Conservation (phyloP, 2,329 filamentous ascomycete species). For the Capronia americana region DNA sequence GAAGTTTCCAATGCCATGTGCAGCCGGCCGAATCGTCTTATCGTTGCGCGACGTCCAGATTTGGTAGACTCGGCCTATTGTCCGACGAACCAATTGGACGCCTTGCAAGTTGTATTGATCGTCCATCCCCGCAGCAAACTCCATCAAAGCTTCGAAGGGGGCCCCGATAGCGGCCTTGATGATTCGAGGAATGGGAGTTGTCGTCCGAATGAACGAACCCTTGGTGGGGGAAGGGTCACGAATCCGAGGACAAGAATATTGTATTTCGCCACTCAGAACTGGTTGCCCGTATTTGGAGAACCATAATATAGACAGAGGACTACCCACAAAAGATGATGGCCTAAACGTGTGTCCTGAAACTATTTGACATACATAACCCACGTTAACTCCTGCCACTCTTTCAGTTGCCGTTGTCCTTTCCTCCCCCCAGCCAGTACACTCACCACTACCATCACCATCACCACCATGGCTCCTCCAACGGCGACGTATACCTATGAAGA, state of each 20-base stretch:
- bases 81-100: conserved; percentile 13
- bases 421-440: not conserved
- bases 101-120: not conserved
- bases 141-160: not conserved
- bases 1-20: not conserved
- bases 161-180: not conserved
- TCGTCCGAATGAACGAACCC: not conserved
- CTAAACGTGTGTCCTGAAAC: not conserved
- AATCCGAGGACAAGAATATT: conserved; percentile 12
- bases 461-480: conserved; percentile 27
- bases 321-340: not conserved
- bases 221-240: conserved; percentile 10
- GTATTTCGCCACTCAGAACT: conserved; percentile 7
- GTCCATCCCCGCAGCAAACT: conserved; percentile 8
- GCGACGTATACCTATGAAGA: conserved; percentile 24
- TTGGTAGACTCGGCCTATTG: conserved; percentile 12
- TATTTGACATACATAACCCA: not conserved
- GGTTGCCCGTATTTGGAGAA: not conserved
- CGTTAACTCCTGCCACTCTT: not conserved
- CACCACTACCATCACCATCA: not conserved
- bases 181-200: conserved; percentile 11
- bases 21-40: not conserved
- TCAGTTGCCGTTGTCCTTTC: not conserved
- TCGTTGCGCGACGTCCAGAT: not conserved
- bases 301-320: conserved; percentile 6